Conservation (phyloP, 2,329 filamentous ascomycete genomes). For the Madurella mycetomatis region DNA sequence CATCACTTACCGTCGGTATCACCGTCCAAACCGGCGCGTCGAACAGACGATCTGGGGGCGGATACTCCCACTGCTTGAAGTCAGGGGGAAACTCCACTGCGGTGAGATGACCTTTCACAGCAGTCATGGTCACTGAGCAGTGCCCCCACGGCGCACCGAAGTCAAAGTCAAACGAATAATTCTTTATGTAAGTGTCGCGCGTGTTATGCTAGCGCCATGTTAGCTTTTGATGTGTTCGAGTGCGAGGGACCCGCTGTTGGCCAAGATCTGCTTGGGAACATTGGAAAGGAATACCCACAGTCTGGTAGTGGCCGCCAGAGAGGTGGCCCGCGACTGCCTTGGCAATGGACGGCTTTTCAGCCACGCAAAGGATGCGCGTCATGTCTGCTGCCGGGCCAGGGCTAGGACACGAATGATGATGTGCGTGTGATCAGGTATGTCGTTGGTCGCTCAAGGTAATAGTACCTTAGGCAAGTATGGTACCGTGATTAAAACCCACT, state of each 20-base stretch:
- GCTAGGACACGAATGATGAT: too few species aligned
- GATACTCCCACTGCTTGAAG: constrained; percentile 76
- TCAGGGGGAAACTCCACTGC: constrained; percentile 69
- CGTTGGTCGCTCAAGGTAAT: too few species aligned
- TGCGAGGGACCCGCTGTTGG: background rate
- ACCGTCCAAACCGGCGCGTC: constrained; percentile 68
- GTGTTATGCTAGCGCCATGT: constrained; percentile 55
- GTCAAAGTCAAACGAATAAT: constrained; percentile 86
- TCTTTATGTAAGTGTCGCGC: constrained; percentile 77
- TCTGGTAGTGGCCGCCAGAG: constrained; percentile 67
- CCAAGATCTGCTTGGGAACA: background rate
- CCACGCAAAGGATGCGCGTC: constrained; percentile 54
- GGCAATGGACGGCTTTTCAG: constrained; percentile 82
- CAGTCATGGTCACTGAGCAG: constrained; percentile 89
- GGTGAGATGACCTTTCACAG: constrained; percentile 83
- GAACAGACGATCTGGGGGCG: constrained; percentile 75
- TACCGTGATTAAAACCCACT: too few species aligned
- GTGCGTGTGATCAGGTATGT: too few species aligned
- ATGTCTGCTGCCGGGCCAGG: constrained; percentile 27
- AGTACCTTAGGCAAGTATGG: too few species aligned
- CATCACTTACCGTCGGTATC: constrained; percentile 56
- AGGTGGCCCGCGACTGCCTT: constrained; percentile 90
- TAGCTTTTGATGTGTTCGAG: background rate
- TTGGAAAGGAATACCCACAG: constrained; percentile 54
- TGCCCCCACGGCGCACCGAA: constrained; percentile 77